Conservation (phyloP, 306 rosid species). For the Boehmeria nivea region DNA sequence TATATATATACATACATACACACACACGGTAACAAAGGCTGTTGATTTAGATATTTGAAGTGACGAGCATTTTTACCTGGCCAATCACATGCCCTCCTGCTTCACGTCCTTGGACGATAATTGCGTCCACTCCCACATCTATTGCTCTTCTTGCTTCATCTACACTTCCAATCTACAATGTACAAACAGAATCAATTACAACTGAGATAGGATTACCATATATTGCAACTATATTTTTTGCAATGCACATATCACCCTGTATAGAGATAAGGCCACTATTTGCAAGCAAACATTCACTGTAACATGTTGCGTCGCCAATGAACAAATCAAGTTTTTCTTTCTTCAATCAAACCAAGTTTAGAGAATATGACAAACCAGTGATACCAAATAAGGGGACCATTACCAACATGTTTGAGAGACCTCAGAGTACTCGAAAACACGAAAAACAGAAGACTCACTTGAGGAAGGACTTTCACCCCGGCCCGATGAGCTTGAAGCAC, state of each 20-base stretch:
- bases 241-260: background rate
- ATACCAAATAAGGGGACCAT: too few relatives aligned
- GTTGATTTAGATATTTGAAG: background rate
- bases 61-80: too few relatives aligned
- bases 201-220: background rate
- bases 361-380: too few relatives aligned
- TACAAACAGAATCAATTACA: background rate
- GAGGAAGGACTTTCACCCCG: conserved; percentile 80
- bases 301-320: too few relatives aligned
- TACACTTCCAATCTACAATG: conserved; percentile 51
- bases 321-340: too few relatives aligned
- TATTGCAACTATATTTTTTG: background rate
- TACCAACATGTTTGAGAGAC: background rate
- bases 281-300: too few relatives aligned
- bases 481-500: conserved; percentile 57
- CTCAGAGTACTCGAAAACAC: too few relatives aligned
- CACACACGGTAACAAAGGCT: too few relatives aligned
- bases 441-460: conserved; percentile 38
- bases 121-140: conserved; percentile 66
- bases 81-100: conserved; percentile 96
- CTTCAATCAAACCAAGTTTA: too few relatives aligned
- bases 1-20: too few relatives aligned
- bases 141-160: conserved; percentile 54
- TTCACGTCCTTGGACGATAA: conserved; percentile 80
- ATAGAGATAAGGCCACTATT: too few relatives aligned